Percentiles rank a stretch among this genome's conserved stretches.
These are phyloP conservation scores for Stephania japonica DNA, from an alignment of 164 flowering plant species.

Conservation along the genomic window DNA sequence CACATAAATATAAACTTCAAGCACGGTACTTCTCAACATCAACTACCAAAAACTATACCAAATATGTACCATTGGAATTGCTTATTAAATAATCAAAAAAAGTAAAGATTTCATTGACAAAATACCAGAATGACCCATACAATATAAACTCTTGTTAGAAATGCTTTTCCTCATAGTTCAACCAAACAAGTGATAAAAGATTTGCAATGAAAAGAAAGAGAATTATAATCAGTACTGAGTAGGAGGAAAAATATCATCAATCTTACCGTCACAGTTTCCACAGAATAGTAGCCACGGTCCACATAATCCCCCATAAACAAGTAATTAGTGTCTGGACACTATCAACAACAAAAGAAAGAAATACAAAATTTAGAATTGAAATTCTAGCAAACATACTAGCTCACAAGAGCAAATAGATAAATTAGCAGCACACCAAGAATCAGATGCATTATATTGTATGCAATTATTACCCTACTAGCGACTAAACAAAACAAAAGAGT, in stretches of 20 bases:
- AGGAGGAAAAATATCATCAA: not conserved
- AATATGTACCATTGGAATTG: not conserved
- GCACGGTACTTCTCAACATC: not conserved
- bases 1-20: not conserved
- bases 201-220: no score
- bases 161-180: not conserved
- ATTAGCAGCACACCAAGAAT: not conserved
- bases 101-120: not conserved
- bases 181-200: not conserved
- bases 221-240: not conserved
- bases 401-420: not conserved
- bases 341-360: conserved; percentile 10
- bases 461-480: not conserved
- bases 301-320: conserved; percentile 98
- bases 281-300: conserved; percentile 94
- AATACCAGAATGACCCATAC: not conserved
- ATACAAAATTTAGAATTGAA: conserved; percentile 11
- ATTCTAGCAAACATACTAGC: not conserved
- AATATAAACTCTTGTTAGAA: not conserved
- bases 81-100: not conserved
- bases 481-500: not conserved
- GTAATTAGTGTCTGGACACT: conserved; percentile 98
- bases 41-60: not conserved
- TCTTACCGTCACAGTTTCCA: conserved; percentile 88
- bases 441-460: not conserved